A percentile compares a stretch with the other conserved stretches of the same genome.
Conservation (phyloP, 306 rosid species). For the Cotoneaster glaucophyllus region DNA sequence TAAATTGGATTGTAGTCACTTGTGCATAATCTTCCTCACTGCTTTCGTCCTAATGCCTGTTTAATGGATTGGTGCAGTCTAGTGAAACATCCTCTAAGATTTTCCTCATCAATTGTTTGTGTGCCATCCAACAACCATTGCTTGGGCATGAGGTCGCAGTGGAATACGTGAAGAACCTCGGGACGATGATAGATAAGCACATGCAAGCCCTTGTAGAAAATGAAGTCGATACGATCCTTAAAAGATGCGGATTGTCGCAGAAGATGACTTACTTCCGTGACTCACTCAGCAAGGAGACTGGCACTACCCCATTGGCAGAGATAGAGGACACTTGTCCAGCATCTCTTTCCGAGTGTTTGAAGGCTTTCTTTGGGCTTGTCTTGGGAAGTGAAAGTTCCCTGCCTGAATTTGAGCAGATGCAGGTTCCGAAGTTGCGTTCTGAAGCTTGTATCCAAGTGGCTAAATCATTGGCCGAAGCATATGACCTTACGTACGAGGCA, state of each 20-base stretch:
- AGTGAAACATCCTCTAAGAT: conserved; percentile 84
- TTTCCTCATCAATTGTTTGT: conserved; percentile 84
- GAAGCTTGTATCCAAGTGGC: conserved; percentile 84
- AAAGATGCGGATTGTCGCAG: conserved; percentile 62
- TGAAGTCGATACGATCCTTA: conserved; percentile 70
- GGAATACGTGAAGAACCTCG: conserved; percentile 72
- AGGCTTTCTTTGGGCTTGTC: conserved; percentile 71
- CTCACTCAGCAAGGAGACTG: conserved; percentile 31
- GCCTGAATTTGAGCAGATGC: conserved; percentile 93
- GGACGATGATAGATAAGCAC: conserved; percentile 66
- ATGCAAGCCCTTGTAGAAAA: conserved; percentile 59
- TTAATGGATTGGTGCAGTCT: conserved; percentile 49
- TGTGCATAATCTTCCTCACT: not conserved
- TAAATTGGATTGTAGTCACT: not conserved
- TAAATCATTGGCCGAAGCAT: conserved; percentile 66
- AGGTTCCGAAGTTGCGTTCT: conserved; percentile 84
- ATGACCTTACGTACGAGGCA: conserved; percentile 67
- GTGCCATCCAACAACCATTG: conserved; percentile 82
- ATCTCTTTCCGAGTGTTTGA: conserved; percentile 64
- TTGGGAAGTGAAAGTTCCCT: conserved; percentile 85
- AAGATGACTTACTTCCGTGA: conserved; percentile 59
- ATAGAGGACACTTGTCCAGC: conserved; percentile 60
- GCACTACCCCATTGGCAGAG: conserved; percentile 63
- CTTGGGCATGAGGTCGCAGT: conserved; percentile 66
- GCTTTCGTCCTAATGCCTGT: conserved; percentile 4